phyloP scores from a whole-genome alignment of 2,329 filamentous ascomycete genomes.

The Penicillium palitans region DNA sequence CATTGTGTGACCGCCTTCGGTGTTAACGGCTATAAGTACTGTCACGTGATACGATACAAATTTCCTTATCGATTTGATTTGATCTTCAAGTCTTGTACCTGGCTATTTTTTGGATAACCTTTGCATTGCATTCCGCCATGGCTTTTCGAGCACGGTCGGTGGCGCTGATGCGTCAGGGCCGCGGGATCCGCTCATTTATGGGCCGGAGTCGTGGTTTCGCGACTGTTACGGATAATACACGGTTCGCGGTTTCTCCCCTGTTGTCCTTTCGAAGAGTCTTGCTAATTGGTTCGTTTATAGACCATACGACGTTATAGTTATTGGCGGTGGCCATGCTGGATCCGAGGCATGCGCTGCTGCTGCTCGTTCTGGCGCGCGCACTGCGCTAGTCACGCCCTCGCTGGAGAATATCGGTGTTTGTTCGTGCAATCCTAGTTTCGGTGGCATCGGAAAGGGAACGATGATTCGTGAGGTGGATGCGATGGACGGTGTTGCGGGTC shows the following conservation, averaged over 20 bases:
- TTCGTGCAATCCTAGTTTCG: conserved; percentile 95
- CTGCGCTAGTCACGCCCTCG: conserved; percentile 85
- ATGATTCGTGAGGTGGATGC: conserved; percentile 96
- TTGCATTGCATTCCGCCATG: conserved; percentile 28
- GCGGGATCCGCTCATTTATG: conserved; percentile 23
- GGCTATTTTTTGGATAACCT: background rate
- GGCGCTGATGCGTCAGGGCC: conserved; percentile 30
- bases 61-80: conserved; percentile 22
- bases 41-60: conserved; percentile 16
- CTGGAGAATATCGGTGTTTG: conserved; percentile 88
- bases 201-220: conserved; percentile 37
- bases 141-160: conserved; percentile 37
- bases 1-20: conserved; percentile 23
- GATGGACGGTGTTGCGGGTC: conserved; percentile 82
- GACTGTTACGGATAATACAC: conserved; percentile 40
- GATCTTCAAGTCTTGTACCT: conserved; percentile 1
- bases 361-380: conserved; percentile 82
- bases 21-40: conserved; percentile 15
- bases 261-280: background rate
- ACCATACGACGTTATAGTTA: conserved; percentile 87
- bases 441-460: conserved; percentile 97
- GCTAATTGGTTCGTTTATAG: conserved; percentile 42
- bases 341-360: conserved; percentile 91
- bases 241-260: conserved; percentile 29
- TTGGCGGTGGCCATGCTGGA: conserved; percentile 93